Evolutionary conservation across 495 filamentous ascomycete genomes (phyloP).

Genomic region (Gamarada debralockiae): DNA sequence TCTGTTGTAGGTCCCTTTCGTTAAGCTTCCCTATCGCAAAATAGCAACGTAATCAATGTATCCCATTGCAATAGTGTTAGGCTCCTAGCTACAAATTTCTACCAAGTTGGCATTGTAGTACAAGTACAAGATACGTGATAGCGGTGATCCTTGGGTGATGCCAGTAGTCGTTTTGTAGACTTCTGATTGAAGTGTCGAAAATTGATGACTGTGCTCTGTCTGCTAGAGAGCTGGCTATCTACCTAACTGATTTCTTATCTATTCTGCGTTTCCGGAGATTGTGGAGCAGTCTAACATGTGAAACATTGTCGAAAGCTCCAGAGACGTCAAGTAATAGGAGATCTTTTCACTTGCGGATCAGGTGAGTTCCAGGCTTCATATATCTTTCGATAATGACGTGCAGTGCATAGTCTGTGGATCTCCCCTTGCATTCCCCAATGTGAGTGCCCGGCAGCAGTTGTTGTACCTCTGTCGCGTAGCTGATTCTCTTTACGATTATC

Average conservation of each 20-base stretch:
- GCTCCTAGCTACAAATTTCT: constrained; percentile 3
- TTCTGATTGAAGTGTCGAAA: constrained; percentile 14
- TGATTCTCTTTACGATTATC: constrained; percentile 24
- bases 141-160: constrained; percentile 27
- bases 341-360: neutral
- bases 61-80: constrained; percentile 19
- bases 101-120: constrained; percentile 32
- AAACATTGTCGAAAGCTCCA: constrained; percentile 25
- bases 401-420: constrained; percentile 22
- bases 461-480: constrained; percentile 23
- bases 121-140: constrained; percentile 28
- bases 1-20: constrained; percentile 18
- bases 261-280: constrained; percentile 21
- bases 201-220: neutral
- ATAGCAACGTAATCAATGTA: constrained; percentile 27
- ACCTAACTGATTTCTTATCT: constrained; percentile 4
- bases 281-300: constrained; percentile 18
- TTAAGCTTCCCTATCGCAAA: constrained; percentile 16
- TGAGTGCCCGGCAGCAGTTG: constrained; percentile 25
- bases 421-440: constrained; percentile 21
- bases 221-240: constrained; percentile 16
- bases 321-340: constrained; percentile 24
- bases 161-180: constrained; percentile 16
- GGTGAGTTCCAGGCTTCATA: constrained; percentile 18
- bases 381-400: constrained; percentile 20